Percentiles rank a stretch among this genome's conserved stretches.
These are phyloP conservation scores for Talaromyces albobiverticillius DNA, from an alignment of 2,329 filamentous ascomycete genomes.

Conservation along the genomic window DNA sequence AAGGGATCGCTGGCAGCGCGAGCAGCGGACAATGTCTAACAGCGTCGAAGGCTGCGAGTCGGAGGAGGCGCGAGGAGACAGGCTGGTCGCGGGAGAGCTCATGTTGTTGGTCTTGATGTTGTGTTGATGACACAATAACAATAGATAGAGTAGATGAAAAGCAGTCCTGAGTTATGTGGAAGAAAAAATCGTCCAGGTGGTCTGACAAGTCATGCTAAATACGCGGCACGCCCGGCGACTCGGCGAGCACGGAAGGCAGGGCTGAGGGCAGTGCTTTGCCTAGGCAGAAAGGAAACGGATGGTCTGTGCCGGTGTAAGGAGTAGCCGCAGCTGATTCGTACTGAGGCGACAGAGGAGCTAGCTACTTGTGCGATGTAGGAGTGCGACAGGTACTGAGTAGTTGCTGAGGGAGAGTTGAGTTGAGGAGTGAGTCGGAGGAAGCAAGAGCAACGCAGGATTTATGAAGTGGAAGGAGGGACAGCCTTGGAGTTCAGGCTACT, in stretches of 20 bases:
- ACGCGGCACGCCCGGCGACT: neutral
- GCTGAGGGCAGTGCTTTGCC: neutral
- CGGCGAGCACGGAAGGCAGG: neutral
- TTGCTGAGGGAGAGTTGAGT: too few relatives aligned
- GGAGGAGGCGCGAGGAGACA: slow-evolving; percentile 22
- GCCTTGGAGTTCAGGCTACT: neutral
- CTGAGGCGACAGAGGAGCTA: neutral
- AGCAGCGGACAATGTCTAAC: slow-evolving; percentile 46
- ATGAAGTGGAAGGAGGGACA: too few relatives aligned
- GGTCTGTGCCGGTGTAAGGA: neutral
- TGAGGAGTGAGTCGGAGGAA: neutral
- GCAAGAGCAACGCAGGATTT: neutral
- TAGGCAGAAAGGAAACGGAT: slow-evolving; percentile 6
- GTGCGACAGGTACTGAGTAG: too few relatives aligned
- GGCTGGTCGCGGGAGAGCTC: slow-evolving; percentile 30
- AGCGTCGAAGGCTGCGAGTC: slow-evolving; percentile 22
- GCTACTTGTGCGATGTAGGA: too few relatives aligned
- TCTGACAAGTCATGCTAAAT: neutral
- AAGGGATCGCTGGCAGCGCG: slow-evolving; percentile 47
- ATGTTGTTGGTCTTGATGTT: slow-evolving; percentile 21
- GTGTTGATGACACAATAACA: neutral
- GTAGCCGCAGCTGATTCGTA: neutral
- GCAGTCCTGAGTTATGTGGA: too few relatives aligned
- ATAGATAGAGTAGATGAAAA: too few relatives aligned
- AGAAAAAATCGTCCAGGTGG: too few relatives aligned